These are phyloP conservation scores for Rhodamnia argentea DNA, from an alignment of 345 rosid genomes.

Conservation along the genomic window DNA sequence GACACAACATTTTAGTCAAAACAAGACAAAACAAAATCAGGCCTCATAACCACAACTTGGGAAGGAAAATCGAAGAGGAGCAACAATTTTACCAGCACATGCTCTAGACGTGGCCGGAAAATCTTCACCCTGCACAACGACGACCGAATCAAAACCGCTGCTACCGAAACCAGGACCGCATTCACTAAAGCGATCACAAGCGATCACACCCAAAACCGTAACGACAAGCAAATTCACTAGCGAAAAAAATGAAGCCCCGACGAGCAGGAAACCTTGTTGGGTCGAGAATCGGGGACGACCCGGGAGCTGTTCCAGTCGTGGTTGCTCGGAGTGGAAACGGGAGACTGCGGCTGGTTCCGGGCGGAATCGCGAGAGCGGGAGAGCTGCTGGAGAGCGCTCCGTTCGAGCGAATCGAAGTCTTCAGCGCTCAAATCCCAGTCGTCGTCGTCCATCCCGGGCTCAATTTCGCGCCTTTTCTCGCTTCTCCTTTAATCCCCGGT, in stretches of 20 bases:
- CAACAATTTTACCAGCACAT: background rate
- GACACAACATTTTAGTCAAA: background rate
- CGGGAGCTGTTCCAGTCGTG: background rate
- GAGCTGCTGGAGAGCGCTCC: conserved; percentile 53
- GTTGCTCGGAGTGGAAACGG: background rate
- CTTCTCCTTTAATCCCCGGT: background rate
- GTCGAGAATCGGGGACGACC: background rate
- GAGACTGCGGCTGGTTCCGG: conserved; percentile 9
- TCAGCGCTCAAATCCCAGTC: conserved; percentile 77
- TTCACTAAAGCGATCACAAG: background rate
- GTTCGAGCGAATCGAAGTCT: conserved; percentile 69
- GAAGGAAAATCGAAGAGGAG: background rate
- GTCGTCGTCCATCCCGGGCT: conserved; percentile 35
- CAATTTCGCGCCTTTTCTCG: background rate
- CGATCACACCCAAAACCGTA: background rate
- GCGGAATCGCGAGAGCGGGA: conserved; percentile 26
- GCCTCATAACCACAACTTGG: background rate
- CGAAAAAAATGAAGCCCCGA: background rate
- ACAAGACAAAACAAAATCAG: background rate
- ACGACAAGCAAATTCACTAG: background rate
- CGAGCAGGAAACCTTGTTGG: background rate
- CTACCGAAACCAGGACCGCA: background rate
- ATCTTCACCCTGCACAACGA: background rate
- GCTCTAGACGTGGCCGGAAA: background rate
- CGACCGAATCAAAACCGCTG: background rate